A percentile compares a stretch with the other conserved stretches of the same genome.
Conservation (phyloP, 495 filamentous ascomycete species). For the Amniculicola lignicola region DNA sequence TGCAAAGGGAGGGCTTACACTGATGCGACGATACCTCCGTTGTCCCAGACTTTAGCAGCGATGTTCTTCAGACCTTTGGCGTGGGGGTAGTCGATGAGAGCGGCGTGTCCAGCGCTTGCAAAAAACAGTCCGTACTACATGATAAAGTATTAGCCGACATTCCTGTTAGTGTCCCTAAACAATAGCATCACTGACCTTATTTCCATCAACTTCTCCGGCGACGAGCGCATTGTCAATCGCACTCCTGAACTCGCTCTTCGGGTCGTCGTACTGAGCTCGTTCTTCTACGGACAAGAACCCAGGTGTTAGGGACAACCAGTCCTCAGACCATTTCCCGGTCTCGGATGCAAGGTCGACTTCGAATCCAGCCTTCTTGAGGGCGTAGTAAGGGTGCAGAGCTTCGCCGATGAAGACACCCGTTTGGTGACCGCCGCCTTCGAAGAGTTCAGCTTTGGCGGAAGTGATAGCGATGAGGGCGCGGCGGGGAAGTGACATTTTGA, state of each 20-base stretch:
- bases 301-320: constrained; percentile 48
- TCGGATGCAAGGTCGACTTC: constrained; percentile 51
- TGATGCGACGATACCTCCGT: constrained; percentile 44
- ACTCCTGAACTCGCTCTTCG: constrained; percentile 44
- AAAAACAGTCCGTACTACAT: constrained; percentile 46
- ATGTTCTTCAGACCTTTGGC: constrained; percentile 44
- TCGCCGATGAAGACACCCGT: constrained; percentile 51
- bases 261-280: constrained; percentile 44
- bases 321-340: constrained; percentile 46
- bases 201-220: constrained; percentile 33
- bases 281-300: constrained; percentile 49
- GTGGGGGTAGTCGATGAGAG: constrained; percentile 48
- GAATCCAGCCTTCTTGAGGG: constrained; percentile 48
- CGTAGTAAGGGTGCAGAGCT: constrained; percentile 50
- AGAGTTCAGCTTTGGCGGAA: constrained; percentile 14
- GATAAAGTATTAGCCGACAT: background rate
- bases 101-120: constrained; percentile 48
- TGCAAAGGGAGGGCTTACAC: constrained; percentile 21
- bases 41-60: constrained; percentile 43
- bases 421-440: constrained; percentile 15
- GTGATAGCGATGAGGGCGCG: constrained; percentile 23
- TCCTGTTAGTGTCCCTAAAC: background rate
- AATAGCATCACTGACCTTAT: constrained; percentile 1
- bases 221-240: constrained; percentile 44
- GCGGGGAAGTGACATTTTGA: constrained; percentile 20